Percentiles rank a stretch among this genome's conserved stretches.
phyloP scores from a whole-genome alignment of 108 stramenopile genomes.

The Stephanodiscus minutulus region DNA sequence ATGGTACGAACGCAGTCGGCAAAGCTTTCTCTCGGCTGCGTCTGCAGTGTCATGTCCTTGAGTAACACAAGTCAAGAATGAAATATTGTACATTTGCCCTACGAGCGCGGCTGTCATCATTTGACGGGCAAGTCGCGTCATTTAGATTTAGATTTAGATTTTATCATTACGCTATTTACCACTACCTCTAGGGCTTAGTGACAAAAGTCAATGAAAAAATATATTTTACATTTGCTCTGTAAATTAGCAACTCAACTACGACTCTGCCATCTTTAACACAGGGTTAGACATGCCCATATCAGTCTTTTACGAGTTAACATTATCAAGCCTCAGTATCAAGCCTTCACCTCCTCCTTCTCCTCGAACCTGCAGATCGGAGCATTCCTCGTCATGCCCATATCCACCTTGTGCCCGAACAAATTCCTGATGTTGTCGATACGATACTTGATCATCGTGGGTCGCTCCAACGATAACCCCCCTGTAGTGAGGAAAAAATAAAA shows the following conservation, averaged over 20 bases:
- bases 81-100: too few relatives aligned
- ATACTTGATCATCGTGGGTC: slow-evolving; percentile 99
- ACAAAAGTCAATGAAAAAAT: too few relatives aligned
- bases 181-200: too few relatives aligned
- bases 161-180: too few relatives aligned
- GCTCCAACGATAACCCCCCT: slow-evolving; percentile 97
- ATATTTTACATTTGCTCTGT: background rate
- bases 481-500: slow-evolving; percentile 19
- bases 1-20: background rate
- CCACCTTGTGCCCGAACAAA: slow-evolving; percentile 99
- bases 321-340: background rate
- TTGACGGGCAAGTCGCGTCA: too few relatives aligned
- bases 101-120: too few relatives aligned
- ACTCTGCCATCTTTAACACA: background rate
- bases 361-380: slow-evolving; percentile 96
- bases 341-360: slow-evolving; percentile 24
- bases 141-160: too few relatives aligned
- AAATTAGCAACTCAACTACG: background rate
- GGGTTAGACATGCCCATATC: too few relatives aligned
- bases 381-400: slow-evolving; percentile 90
- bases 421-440: slow-evolving; percentile 98
- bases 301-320: background rate
- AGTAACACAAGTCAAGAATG: background rate
- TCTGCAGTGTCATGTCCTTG: too few relatives aligned
- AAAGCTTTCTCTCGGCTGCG: background rate